Evolutionary conservation across 495 filamentous ascomycete species (phyloP).

Genomic region (Pseudevernia furfuracea): DNA sequence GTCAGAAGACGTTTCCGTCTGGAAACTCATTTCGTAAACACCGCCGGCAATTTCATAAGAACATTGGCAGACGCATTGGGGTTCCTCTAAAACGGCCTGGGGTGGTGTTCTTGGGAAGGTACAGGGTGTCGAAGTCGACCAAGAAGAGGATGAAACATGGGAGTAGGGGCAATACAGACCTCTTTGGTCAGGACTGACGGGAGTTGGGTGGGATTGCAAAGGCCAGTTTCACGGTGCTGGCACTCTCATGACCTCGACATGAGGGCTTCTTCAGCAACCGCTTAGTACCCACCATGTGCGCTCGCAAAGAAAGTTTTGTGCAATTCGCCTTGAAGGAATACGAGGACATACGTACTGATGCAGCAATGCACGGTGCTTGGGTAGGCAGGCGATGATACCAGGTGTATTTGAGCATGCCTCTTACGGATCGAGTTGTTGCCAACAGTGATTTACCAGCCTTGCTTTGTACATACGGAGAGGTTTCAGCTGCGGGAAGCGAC

Average conservation of each 20-base stretch:
- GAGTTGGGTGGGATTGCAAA: background rate
- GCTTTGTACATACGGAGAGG: background rate
- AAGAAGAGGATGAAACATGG: background rate
- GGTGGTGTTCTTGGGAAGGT: background rate
- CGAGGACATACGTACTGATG: background rate
- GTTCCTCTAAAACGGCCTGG: slow-evolving; percentile 7
- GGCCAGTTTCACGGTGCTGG: background rate
- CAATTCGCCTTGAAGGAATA: background rate
- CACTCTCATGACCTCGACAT: background rate
- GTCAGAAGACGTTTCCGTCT: slow-evolving; percentile 17
- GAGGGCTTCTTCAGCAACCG: background rate
- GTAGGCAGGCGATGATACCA: background rate
- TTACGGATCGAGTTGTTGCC: background rate
- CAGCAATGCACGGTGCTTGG: background rate
- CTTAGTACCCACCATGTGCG: background rate
- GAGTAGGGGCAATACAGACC: slow-evolving; percentile 2
- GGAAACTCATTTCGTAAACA: slow-evolving; percentile 17
- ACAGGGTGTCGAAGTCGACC: slow-evolving; percentile 12
- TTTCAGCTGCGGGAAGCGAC: background rate
- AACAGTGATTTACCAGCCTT: background rate
- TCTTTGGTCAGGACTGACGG: background rate
- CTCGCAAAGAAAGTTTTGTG: background rate
- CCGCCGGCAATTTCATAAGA: slow-evolving; percentile 3
- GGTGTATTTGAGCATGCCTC: background rate
- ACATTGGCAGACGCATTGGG: background rate